Base-by-base conservation (phyloP, 306 rosid genomes). In the Rubus idaeus region DNA sequence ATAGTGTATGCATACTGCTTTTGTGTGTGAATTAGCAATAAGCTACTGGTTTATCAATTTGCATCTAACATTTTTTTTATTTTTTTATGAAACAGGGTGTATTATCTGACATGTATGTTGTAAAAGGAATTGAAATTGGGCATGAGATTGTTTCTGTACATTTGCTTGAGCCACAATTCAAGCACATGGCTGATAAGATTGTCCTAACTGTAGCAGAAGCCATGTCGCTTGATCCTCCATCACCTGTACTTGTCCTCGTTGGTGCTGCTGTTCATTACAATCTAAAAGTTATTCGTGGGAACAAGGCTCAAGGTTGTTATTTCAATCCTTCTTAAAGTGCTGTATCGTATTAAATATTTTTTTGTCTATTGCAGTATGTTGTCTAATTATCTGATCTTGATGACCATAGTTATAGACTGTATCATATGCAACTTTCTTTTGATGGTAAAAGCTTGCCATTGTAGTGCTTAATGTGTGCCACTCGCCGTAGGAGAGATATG, bases 141-240 rank as follows among this genome's bases (percentile, higher is more conserved):
- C 98, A 87, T 66, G 98, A 94, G 89, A 79, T 81, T 73, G 95
- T 92, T 80, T 84, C 93, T 30, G 96, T 90, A 80, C 83, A 82
- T 73, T 79, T 92, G 93, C 88, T 94, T 8, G 98, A 94, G 84
- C 95, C 95, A 18, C 86, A 81, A 44, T 71, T 83, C 10, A 78
- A 79, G 83, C 84, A 85, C 73, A 74, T 92, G 93, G 72, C 87
- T 23, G 98, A 94, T 69, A 86, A 88, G 84, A 92, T 94, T 73
- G 80, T 86, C 83, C 85, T 94, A 65, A 94, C 98, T 69, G 98
- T 94, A 46, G 98, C 98, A 52, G 98, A 94, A 87, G 98, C 98
- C 66, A 94, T 92, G 90, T 92, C 95, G 4, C 90, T 92, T 49
- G 86, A 89, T 69, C 98, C 98, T 73, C 96, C 93, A 65, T 94